Evolutionary conservation across 345 rosid species (phyloP).

Genomic region (Eucalyptus grandis): DNA sequence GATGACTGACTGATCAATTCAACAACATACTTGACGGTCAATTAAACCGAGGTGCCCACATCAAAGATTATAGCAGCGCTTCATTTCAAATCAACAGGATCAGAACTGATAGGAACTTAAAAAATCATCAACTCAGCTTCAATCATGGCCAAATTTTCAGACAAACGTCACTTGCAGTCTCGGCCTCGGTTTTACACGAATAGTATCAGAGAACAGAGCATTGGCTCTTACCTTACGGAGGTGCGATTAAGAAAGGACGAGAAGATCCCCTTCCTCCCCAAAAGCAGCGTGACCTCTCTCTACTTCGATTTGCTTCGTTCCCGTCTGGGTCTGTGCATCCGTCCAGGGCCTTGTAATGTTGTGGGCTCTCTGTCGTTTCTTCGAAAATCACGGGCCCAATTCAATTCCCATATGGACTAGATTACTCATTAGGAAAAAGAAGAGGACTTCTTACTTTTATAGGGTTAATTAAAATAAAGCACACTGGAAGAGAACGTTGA

Average conservation of each 20-base stretch:
- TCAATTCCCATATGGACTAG: background rate
- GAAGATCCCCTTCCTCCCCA: background rate
- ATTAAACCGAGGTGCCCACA: background rate
- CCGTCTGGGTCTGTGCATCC: background rate
- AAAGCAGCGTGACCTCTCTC: background rate
- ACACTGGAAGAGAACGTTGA: background rate
- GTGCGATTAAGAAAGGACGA: background rate
- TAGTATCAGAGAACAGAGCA: background rate
- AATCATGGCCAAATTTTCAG: background rate
- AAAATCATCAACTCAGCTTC: no score
- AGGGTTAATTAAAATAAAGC: background rate
- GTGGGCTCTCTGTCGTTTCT: background rate
- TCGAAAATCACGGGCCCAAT: background rate
- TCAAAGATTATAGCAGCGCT: background rate
- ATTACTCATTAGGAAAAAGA: background rate
- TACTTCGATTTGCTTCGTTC: background rate
- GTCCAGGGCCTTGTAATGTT: background rate
- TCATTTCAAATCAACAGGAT: background rate
- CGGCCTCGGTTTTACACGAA: background rate
- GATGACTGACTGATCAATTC: conserved; percentile 42
- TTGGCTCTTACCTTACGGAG: background rate
- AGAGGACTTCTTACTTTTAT: no score
- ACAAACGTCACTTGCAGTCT: background rate
- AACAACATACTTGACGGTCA: no score
- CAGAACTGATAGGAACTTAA: no score